These are phyloP conservation scores for Wickerhamomyces silvicola DNA, from an alignment of 805 yeast genomes.

Conservation along the genomic window DNA sequence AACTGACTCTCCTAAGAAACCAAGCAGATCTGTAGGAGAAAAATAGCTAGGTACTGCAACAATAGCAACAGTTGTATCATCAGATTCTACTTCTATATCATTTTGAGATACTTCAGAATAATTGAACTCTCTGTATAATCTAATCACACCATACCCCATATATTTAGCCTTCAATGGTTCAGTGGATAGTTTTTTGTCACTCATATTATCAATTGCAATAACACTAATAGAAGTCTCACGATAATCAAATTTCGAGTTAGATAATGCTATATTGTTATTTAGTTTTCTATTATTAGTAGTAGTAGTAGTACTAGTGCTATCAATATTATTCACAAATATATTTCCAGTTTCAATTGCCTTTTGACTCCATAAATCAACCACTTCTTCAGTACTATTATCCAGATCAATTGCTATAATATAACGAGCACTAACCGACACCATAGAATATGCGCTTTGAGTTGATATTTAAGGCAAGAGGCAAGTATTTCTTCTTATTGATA, in stretches of 20 bases:
- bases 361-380: not conserved
- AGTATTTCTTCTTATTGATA: no score
- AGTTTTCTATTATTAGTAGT: no score
- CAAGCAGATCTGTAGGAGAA: conserved; percentile 76
- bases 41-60: conserved; percentile 85
- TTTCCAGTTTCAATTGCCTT: not conserved
- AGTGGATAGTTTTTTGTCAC: not conserved
- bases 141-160: conserved; percentile 68
- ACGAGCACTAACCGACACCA: not conserved
- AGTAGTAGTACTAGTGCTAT: no score
- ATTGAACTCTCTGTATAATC: conserved; percentile 51
- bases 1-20: conserved; percentile 65
- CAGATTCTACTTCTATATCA: conserved; percentile 33
- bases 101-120: conserved; percentile 12
- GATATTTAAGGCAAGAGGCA: not conserved
- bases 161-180: conserved; percentile 40
- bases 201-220: conserved; percentile 18
- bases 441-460: not conserved
- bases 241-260: no score
- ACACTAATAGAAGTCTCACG: no score
- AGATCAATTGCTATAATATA: not conserved
- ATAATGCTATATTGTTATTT: no score
- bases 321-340: no score
- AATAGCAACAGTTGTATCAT: conserved; percentile 67
- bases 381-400: not conserved